Evolutionary conservation across 2,329 filamentous ascomycete genomes (phyloP), one percentile per base, ranked within the genome.

Genomic region (Diaporthe australafricana): DNA sequence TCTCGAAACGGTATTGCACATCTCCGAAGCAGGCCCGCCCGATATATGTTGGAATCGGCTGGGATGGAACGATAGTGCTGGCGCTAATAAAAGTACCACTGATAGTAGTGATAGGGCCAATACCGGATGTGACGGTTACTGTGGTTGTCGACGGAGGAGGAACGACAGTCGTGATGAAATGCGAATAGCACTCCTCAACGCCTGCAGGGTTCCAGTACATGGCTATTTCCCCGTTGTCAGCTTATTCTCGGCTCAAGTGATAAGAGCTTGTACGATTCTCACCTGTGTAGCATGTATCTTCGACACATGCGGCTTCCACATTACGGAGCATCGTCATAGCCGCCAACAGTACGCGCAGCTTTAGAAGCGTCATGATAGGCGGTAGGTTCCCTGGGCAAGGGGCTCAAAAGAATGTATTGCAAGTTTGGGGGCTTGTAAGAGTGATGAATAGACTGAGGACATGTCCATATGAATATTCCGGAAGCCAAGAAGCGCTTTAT

Each of bases 201-300:
- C 60, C 60, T 17, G 60, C 60, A 17, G 60, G 60, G 8, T 63
- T 63, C 42, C 12, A 35, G 27, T 48, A 63, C 12, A 48, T 14
- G 30, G 60, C 60, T 63, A 2, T 9, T 17, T 12, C 9, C 38
- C 14, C 14, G 1, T 17, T 22, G 30, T 63, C 42, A 63, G 27
- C n/a, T n/a, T n/a, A n/a, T n/a, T n/a, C n/a, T n/a, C n/a, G n/a
- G n/a, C n/a, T n/a, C n/a, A n/a, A n/a, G n/a, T n/a, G n/a, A n/a
- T n/a, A n/a, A n/a, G n/a, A n/a, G 40, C 27, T 35, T 35, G 1
- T 14, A 1, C 0, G 11, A 12, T 16, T 9, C 57, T 48, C 17
- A 48, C 60, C 60, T 48, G 20, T 16, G 8, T 63, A 63, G 17
- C 60, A 63, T 14, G 48, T 35, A 42, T 63, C 60, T 35, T 63